phyloP scores from a whole-genome alignment of 2,329 filamentous ascomycete species.

The Diaporthe helianthi region DNA sequence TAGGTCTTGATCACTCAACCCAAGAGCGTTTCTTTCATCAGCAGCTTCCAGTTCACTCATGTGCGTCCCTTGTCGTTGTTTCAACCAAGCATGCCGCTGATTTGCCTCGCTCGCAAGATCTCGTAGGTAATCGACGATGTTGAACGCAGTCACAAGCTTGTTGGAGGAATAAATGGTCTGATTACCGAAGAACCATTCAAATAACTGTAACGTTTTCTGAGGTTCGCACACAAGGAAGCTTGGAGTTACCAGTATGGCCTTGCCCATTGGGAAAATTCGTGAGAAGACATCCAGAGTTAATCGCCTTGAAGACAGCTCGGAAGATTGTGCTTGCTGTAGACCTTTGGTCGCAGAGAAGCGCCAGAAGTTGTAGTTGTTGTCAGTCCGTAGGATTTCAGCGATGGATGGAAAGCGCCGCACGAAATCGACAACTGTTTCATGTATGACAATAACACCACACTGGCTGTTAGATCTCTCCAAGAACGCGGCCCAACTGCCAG shows the following conservation, averaged over 20 bases:
- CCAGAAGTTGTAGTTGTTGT: conserved; percentile 46
- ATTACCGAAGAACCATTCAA: conserved; percentile 49
- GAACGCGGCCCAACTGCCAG: conserved; percentile 59
- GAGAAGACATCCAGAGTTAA: conserved; percentile 29
- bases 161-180: conserved; percentile 37
- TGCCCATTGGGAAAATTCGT: conserved; percentile 53
- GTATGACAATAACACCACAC: conserved; percentile 50
- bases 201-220: conserved; percentile 44
- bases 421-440: conserved; percentile 50
- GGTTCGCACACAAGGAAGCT: conserved; percentile 58
- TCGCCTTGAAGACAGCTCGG: conserved; percentile 31
- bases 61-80: conserved; percentile 31
- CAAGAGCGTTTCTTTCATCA: conserved; percentile 6
- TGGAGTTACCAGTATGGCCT: conserved; percentile 56
- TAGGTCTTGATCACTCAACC: conserved; percentile 31
- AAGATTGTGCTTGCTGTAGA: conserved; percentile 42
- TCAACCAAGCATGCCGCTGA: conserved; percentile 33
- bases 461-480: conserved; percentile 39
- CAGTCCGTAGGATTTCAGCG: conserved; percentile 42
- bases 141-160: conserved; percentile 46
- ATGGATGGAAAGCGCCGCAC: conserved; percentile 51
- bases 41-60: conserved; percentile 24
- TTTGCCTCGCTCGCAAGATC: conserved; percentile 46
- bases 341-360: conserved; percentile 47
- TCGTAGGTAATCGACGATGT: conserved; percentile 47